Percentiles rank a stretch among this genome's conserved stretches.
phyloP scores from a whole-genome alignment of 306 rosid species.

The Castanea crenata region DNA sequence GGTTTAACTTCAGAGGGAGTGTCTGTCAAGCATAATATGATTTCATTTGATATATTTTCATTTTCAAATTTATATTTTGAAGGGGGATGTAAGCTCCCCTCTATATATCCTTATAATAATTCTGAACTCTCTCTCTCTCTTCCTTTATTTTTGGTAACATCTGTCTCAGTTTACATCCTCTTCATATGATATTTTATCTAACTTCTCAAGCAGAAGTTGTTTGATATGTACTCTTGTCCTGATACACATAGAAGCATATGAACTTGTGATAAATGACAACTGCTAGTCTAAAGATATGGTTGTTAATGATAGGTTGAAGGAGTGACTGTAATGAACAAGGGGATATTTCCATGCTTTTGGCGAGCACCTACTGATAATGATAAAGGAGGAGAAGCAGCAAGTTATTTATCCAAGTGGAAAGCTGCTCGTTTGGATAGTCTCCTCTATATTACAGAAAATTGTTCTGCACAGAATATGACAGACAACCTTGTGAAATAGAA shows the following conservation, averaged over 20 bases:
- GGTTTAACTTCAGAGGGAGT: not conserved
- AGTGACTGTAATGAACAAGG: slow-evolving; percentile 59
- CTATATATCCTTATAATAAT: not conserved
- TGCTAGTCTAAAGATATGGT: slow-evolving; percentile 16
- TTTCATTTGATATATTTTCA: not conserved
- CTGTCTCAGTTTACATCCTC: too few species aligned
- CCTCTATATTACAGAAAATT: slow-evolving; percentile 55
- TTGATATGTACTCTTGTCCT: not conserved
- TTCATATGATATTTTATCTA: not conserved
- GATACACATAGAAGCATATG: not conserved
- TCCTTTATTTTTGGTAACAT: too few species aligned
- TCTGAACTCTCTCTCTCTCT: too few species aligned
- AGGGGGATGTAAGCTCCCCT: not conserved
- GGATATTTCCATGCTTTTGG: slow-evolving; percentile 87
- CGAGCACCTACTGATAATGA: slow-evolving; percentile 92
- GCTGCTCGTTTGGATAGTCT: slow-evolving; percentile 64
- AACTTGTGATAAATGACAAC: slow-evolving; percentile 7
- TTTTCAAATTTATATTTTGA: not conserved
- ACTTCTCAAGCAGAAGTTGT: not conserved
- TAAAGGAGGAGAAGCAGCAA: slow-evolving; percentile 67
- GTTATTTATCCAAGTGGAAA: slow-evolving; percentile 80
- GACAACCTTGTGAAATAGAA: slow-evolving; percentile 38
- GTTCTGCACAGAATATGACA: slow-evolving; percentile 40
- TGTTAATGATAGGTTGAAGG: slow-evolving; percentile 59
- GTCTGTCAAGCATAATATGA: not conserved